Percentiles rank a stretch among this genome's conserved stretches.
Evolutionary conservation across 306 rosid species (phyloP).

Genomic region (Citrullus amarus): DNA sequence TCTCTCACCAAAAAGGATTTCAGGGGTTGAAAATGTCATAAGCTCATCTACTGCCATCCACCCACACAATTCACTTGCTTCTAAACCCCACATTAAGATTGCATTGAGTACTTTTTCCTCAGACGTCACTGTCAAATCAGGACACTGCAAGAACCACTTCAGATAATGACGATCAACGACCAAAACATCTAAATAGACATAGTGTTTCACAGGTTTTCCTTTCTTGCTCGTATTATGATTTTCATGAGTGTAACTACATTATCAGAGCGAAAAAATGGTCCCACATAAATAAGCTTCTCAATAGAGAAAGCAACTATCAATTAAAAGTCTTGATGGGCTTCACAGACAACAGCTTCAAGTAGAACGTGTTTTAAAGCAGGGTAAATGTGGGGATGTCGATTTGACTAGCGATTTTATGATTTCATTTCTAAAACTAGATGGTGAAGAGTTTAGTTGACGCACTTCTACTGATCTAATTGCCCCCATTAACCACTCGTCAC

Average conservation of each 20-base stretch:
- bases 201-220: not conserved
- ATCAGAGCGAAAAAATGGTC: not conserved
- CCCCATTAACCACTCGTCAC: not conserved
- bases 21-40: constrained; percentile 46
- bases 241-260: not conserved
- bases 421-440: not conserved
- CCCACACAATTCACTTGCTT: constrained; percentile 45
- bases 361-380: not conserved
- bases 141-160: constrained; percentile 59
- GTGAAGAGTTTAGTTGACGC: not conserved
- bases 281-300: not conserved
- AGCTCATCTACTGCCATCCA: constrained; percentile 75
- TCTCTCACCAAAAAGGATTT: constrained; percentile 62
- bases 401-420: not conserved
- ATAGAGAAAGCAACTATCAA: not conserved
- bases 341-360: constrained; percentile 8
- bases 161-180: not conserved
- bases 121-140: constrained; percentile 83
- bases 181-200: not conserved
- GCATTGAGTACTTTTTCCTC: constrained; percentile 93
- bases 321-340: not conserved
- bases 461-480: not conserved
- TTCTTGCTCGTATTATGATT: not conserved
- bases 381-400: not conserved
- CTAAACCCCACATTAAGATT: constrained; percentile 66